Conservation (phyloP, 2,329 filamentous ascomycete species). For the Sclerotinia nivalis region DNA sequence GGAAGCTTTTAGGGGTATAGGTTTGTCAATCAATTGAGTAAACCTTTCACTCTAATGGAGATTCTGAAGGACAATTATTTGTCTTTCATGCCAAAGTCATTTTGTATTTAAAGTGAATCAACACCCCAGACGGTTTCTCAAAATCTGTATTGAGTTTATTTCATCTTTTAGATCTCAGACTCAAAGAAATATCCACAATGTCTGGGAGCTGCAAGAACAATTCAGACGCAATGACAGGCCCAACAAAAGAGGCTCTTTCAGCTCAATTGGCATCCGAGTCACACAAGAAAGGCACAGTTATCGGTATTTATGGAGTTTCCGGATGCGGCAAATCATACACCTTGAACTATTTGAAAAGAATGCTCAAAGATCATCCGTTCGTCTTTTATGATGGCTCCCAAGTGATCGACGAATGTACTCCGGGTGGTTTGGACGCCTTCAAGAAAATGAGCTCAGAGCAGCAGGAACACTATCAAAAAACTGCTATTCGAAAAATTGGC, state of each 20-base stretch:
- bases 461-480: constrained; percentile 45
- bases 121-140: not conserved
- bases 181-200: not conserved
- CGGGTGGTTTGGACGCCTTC: constrained; percentile 43
- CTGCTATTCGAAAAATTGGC: constrained; percentile 50
- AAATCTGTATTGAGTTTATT: not conserved
- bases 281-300: constrained; percentile 43
- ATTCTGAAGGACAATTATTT: not conserved
- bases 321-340: constrained; percentile 55
- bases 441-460: constrained; percentile 42
- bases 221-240: not conserved
- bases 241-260: not conserved
- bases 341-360: constrained; percentile 45
- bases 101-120: not conserved
- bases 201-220: not conserved
- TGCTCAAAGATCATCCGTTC: constrained; percentile 44
- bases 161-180: not conserved
- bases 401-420: constrained; percentile 43
- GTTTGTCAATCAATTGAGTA: not conserved
- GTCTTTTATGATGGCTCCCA: constrained; percentile 55
- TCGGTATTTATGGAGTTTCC: constrained; percentile 57
- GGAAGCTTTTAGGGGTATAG: not conserved
- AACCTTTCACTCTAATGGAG: not conserved
- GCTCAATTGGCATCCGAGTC: not conserved
- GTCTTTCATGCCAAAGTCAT: not conserved